Base-by-base conservation (phyloP, 768 basidiomycete genomes). In the Tulasnella sp. region DNA sequence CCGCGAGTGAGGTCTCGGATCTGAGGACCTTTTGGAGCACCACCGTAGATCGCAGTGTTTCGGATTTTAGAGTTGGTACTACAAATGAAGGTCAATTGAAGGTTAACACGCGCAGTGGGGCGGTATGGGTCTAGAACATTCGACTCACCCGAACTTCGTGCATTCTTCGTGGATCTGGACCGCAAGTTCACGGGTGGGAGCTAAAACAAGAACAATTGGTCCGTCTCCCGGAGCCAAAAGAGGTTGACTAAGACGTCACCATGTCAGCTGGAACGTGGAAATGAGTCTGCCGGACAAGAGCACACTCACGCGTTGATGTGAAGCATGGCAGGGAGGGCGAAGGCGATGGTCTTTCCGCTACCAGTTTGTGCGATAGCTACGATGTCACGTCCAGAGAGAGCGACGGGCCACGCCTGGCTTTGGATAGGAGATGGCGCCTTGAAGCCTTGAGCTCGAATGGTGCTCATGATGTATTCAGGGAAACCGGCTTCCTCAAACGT, bases 361-460 rank as follows among this genome's bases (percentile, higher is more conserved):
- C 98, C 98, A 11, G 98, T 99, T 85, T 98, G 96, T 48, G 98
- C 96, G 81, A 99, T 95, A 77, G 97, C 98, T 69, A 97, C 93
- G 51, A 98, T 88, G 85, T 99, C 97, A 79, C 95, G 89, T 76
- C 97, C 97, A 72, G 89, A 94, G 39, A 98, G 87, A 3, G 98
- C 97, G 96, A 99, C 99, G 0, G 98, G 98, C 98, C 98, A 99
- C 23, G 96, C 93, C 84, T 99, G 98, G 83, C 97, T 98, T 83
- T 99, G 98, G 82, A 99, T 99, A 72, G 98, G 92, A 9, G 97
- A 96, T 0, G 98, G 98, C 1, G 88, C 83, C 39, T 90, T 84
- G 86, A 99, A 99, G 42, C 98, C 98, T 86, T 98, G 95, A 13
- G 94, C 93, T 79, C 89, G 92, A 84, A 99, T 96, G 73, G 97